These are phyloP conservation scores for Euphrasia arctica DNA, from an alignment of 305 asterid genomes.

Conservation along the genomic window DNA sequence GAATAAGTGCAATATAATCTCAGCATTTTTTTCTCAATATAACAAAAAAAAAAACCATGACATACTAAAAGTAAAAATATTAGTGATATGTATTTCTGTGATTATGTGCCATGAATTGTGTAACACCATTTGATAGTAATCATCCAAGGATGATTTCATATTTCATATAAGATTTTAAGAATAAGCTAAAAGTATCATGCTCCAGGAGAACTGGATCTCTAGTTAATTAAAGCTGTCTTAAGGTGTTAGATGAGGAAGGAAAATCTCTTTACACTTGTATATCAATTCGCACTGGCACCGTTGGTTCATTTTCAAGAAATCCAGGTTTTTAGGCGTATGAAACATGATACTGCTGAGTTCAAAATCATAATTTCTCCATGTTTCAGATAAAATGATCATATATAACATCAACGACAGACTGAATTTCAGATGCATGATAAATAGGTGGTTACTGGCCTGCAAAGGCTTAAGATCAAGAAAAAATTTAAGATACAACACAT, in stretches of 20 bases:
- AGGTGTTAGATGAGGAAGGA: constrained; percentile 12
- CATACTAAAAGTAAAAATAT: constrained; percentile 6
- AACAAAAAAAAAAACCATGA: constrained; percentile 13
- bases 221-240: constrained; percentile 15
- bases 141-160: constrained; percentile 17
- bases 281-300: constrained; percentile 4
- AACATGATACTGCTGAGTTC: constrained; percentile 3
- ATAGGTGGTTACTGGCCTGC: constrained; percentile 3
- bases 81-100: not conserved
- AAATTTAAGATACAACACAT: constrained; percentile 3
- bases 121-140: constrained; percentile 2
- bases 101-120: not conserved
- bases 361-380: constrained; percentile 14
- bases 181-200: constrained; percentile 8
- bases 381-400: constrained; percentile 17
- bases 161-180: constrained; percentile 7
- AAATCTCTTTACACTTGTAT: constrained; percentile 8
- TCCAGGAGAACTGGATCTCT: constrained; percentile 17
- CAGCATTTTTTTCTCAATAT: constrained; percentile 22
- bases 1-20: constrained; percentile 25
- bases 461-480: not conserved
- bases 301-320: constrained; percentile 20
- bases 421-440: constrained; percentile 12
- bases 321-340: constrained; percentile 1
- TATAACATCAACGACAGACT: constrained; percentile 2